Percentiles rank a stretch among this genome's conserved stretches.
Conservation (phyloP, 1,139 yeast genomes). For the Yamadazyma dendronema region DNA sequence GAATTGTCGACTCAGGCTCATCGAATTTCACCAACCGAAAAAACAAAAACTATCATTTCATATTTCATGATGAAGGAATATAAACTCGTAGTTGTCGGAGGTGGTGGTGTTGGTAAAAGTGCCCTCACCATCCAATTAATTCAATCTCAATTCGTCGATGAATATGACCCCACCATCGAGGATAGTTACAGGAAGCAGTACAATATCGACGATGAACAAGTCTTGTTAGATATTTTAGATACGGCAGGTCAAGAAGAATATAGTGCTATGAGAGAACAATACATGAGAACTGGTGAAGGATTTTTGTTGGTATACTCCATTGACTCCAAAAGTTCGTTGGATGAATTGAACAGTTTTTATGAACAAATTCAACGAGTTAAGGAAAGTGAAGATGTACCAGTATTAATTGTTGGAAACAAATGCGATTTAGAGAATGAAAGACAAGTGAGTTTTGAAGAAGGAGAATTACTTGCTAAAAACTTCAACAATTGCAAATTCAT, state of each 20-base stretch:
- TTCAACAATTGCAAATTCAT: slow-evolving; percentile 76
- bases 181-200: slow-evolving; percentile 64
- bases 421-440: slow-evolving; percentile 64
- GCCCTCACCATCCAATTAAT: slow-evolving; percentile 89
- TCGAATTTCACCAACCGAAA: slow-evolving; percentile 1
- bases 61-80: slow-evolving; percentile 56
- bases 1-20: too few species aligned
- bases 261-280: slow-evolving; percentile 90
- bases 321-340: slow-evolving; percentile 74
- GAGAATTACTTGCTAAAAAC: slow-evolving; percentile 69
- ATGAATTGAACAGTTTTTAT: slow-evolving; percentile 73
- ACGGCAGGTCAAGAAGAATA: slow-evolving; percentile 99
- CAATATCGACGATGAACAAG: slow-evolving; percentile 50
- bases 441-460: slow-evolving; percentile 79
- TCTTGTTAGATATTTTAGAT: slow-evolving; percentile 74
- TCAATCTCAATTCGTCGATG: slow-evolving; percentile 91
- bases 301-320: slow-evolving; percentile 82
- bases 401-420: slow-evolving; percentile 73
- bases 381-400: slow-evolving; percentile 71
- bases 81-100: slow-evolving; percentile 93
- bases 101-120: slow-evolving; percentile 98
- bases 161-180: slow-evolving; percentile 97
- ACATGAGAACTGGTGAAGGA: slow-evolving; percentile 94
- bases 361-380: slow-evolving; percentile 87
- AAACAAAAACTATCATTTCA: not conserved